Conservation (phyloP, 78 protist species). For the Dictyostelium brefeldianum region DNA sequence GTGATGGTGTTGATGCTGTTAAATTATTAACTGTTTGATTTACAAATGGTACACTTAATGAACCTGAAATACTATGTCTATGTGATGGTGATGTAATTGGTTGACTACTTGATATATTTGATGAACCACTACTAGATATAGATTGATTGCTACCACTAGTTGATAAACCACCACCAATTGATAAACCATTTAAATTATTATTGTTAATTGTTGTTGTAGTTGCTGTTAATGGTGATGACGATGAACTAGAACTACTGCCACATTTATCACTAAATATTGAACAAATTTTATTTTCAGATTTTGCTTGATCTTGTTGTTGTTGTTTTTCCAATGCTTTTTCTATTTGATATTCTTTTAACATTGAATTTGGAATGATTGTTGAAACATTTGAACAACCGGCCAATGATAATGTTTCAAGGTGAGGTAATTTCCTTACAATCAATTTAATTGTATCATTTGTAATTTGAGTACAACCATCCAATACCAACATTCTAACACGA, state of each 20-base stretch:
- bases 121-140: background rate
- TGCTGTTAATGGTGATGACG: background rate
- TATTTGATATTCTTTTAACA: conserved; percentile 20
- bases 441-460: conserved; percentile 51
- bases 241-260: background rate
- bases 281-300: conserved; percentile 21
- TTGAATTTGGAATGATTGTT: conserved; percentile 44
- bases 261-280: background rate
- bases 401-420: conserved; percentile 44
- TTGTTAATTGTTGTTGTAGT: background rate
- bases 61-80: conserved; percentile 14
- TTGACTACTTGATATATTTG: background rate
- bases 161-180: background rate
- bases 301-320: background rate
- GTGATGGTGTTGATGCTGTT: background rate
- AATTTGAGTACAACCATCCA: conserved; percentile 75
- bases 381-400: conserved; percentile 38
- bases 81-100: background rate
- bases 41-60: conserved; percentile 6
- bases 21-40: background rate
- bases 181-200: background rate
- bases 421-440: conserved; percentile 42
- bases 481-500: conserved; percentile 61
- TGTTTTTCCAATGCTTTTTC: conserved; percentile 1
- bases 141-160: background rate